These are phyloP conservation scores for Ilex aquifolium DNA, from an alignment of 257 asterid genomes.

Conservation along the genomic window DNA sequence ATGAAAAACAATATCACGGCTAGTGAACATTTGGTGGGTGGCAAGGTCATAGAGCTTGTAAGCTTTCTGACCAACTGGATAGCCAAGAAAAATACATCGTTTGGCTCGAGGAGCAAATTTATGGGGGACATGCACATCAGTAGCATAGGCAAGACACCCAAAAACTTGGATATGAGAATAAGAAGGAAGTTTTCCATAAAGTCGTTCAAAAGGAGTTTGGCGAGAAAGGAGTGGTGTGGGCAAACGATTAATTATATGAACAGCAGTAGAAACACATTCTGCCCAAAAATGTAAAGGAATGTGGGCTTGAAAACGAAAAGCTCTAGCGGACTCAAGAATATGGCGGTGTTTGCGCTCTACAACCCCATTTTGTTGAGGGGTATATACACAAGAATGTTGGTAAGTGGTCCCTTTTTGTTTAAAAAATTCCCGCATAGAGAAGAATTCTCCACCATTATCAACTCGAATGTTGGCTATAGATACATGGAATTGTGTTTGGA, in stretches of 20 bases:
- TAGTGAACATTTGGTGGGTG: background rate
- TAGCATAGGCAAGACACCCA: conserved; percentile 1
- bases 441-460: conserved; percentile 5
- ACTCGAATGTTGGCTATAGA: background rate
- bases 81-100: background rate
- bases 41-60: background rate
- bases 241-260: conserved; percentile 3
- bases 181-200: background rate
- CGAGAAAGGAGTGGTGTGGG: conserved; percentile 2
- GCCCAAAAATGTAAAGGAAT: conserved; percentile 3
- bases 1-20: background rate
- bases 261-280: conserved; percentile 1
- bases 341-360: background rate
- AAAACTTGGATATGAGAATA: background rate
- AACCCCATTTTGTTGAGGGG: background rate
- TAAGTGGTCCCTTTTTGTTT: background rate
- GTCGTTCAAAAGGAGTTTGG: background rate
- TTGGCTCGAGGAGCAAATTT: conserved; percentile 3
- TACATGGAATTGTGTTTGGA: conserved; percentile 1
- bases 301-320: background rate
- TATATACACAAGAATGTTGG: background rate
- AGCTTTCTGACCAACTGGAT: background rate
- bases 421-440: background rate
- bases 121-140: background rate
- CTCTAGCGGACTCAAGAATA: background rate